A percentile compares a stretch with the other conserved stretches of the same genome.
Evolutionary conservation across 2,329 filamentous ascomycete species (phyloP).

Genomic region (Monilinia laxa): DNA sequence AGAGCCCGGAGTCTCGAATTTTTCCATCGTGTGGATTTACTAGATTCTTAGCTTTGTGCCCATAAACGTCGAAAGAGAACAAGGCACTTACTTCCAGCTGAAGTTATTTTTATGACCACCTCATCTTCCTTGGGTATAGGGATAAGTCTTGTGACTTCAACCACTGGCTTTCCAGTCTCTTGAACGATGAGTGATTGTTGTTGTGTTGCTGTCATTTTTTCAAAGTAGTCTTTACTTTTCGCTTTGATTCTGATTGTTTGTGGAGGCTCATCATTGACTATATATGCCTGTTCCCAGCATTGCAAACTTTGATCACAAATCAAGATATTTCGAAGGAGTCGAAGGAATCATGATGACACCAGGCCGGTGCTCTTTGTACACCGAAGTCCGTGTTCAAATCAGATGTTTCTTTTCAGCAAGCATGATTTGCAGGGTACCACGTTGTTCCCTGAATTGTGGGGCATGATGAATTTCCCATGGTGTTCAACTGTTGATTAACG

Average conservation of each 20-base stretch:
- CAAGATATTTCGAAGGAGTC: not conserved
- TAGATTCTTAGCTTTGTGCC: not conserved
- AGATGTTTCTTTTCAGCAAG: not conserved
- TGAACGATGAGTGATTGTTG: constrained; percentile 37
- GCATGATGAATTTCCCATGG: not conserved
- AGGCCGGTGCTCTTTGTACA: not conserved
- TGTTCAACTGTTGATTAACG: too few species aligned
- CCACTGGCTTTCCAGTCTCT: constrained; percentile 36
- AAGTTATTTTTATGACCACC: constrained; percentile 43
- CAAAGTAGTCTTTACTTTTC: not conserved
- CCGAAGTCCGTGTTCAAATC: not conserved
- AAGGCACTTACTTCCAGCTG: constrained; percentile 33
- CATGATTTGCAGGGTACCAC: not conserved
- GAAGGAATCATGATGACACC: not conserved
- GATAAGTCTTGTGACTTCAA: constrained; percentile 32
- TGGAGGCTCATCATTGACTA: not conserved
- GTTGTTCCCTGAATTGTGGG: not conserved
- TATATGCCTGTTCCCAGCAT: not conserved
- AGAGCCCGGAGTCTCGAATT: constrained; percentile 37
- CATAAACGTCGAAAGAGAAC: not conserved
- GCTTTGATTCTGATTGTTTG: not conserved
- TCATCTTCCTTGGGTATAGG: constrained; percentile 40
- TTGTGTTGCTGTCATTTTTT: constrained; percentile 29
- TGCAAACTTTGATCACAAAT: constrained; percentile 5
- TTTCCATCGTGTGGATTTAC: constrained; percentile 25